Conservation (phyloP, 345 rosid species). For the Syzygium grande region DNA sequence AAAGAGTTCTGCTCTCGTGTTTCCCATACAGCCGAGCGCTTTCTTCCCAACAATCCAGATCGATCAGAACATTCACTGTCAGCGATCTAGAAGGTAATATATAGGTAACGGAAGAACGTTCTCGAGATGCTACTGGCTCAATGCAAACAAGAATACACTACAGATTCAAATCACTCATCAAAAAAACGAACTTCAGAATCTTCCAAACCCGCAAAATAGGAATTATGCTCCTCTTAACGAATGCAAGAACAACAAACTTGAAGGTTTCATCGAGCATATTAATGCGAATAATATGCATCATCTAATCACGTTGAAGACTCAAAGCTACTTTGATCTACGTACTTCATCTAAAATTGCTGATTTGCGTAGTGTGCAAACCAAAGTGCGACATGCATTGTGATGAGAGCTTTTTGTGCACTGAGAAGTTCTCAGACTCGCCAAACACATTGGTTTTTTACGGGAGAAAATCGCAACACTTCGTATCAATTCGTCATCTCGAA, state of each 20-base stretch:
- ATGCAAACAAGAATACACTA: neutral
- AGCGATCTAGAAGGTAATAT: neutral
- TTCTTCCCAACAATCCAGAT: neutral
- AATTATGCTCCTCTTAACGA: neutral
- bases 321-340: neutral
- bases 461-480: neutral
- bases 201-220: neutral
- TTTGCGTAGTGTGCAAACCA: accelerated
- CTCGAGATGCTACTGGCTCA: neutral
- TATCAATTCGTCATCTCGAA: neutral
- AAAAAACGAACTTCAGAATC: neutral
- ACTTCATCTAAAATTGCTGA: neutral
- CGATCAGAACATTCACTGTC: neutral
- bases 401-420: neutral
- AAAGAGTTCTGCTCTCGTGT: neutral
- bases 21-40: neutral
- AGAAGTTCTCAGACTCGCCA: neutral
- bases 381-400: neutral
- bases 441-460: neutral
- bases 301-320: neutral
- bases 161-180: neutral
- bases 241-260: neutral
- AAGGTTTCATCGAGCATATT: neutral
- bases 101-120: neutral
- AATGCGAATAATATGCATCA: neutral